These are phyloP conservation scores for Pulveroboletus ravenelii DNA, from an alignment of 768 basidiomycete species.

Conservation along the genomic window DNA sequence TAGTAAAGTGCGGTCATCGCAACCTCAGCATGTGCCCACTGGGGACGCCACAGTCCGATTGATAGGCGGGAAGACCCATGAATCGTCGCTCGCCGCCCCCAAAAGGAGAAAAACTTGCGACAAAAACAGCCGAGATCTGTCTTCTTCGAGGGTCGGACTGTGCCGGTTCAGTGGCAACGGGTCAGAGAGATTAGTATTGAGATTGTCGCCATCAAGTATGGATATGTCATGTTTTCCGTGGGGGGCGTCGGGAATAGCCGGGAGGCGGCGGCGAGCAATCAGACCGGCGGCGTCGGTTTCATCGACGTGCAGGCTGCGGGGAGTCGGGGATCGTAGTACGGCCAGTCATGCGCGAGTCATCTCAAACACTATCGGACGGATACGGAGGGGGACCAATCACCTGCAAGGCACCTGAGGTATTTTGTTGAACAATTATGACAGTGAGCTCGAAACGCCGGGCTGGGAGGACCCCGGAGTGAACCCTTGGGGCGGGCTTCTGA, in stretches of 20 bases:
- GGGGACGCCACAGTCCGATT: background rate
- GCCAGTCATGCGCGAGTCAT: background rate
- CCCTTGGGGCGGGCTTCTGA: background rate
- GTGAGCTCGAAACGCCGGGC: background rate
- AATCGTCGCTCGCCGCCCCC: background rate
- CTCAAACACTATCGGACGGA: background rate
- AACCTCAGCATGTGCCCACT: background rate
- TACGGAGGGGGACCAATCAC: background rate
- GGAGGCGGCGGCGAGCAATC: no score
- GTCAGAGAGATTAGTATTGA: conserved; percentile 1
- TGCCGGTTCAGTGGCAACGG: background rate
- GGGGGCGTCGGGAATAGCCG: no score
- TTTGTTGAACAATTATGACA: background rate
- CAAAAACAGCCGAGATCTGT: conserved; percentile 15
- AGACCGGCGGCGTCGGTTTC: no score
- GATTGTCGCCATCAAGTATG: conserved; percentile 1
- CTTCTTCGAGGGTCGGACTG: background rate
- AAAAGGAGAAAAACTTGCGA: conserved; percentile 2
- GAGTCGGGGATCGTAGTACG: no score
- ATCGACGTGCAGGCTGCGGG: no score
- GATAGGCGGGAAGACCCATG: no score
- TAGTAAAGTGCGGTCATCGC: conserved; percentile 6
- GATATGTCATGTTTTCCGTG: background rate
- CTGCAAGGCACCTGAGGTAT: background rate
- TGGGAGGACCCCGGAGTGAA: background rate